phyloP scores from a whole-genome alignment of 1,284 basidiomycete species.

The Rhizoctonia solani region DNA sequence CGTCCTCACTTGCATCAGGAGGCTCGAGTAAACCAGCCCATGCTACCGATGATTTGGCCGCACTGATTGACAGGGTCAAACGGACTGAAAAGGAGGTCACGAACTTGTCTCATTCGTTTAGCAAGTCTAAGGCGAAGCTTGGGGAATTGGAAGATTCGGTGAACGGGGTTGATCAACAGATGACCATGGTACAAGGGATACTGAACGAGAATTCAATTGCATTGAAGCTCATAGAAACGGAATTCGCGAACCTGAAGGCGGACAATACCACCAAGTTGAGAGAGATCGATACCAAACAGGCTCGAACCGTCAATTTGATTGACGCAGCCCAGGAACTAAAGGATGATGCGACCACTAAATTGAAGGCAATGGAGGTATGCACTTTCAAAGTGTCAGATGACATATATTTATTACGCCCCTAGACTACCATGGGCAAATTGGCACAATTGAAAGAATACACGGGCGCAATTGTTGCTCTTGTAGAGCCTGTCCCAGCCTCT shows the following conservation, averaged over 20 bases:
- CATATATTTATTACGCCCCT: not conserved
- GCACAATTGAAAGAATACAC: not conserved
- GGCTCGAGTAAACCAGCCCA: not conserved
- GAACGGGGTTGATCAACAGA: not conserved
- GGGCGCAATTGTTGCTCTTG: not conserved
- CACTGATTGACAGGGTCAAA: not conserved
- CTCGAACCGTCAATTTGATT: not conserved
- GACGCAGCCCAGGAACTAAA: not conserved
- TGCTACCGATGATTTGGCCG: not conserved
- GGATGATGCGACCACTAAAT: not conserved
- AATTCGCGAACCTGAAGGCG: constrained; percentile 1
- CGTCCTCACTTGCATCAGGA: no score
- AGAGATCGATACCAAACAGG: not conserved
- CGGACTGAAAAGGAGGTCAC: not conserved
- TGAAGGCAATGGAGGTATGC: not conserved
- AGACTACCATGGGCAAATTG: not conserved
- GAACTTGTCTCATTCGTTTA: not conserved
- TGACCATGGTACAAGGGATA: not conserved
- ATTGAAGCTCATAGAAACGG: not conserved
- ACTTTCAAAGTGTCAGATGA: not conserved
- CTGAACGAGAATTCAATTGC: not conserved
- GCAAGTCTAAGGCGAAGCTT: not conserved
- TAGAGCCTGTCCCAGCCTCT: not conserved
- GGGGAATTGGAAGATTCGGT: not conserved
- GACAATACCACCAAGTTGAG: not conserved